phyloP scores from a whole-genome alignment of 163 green algal species.

The Coccomyxa subellipsoidea region DNA sequence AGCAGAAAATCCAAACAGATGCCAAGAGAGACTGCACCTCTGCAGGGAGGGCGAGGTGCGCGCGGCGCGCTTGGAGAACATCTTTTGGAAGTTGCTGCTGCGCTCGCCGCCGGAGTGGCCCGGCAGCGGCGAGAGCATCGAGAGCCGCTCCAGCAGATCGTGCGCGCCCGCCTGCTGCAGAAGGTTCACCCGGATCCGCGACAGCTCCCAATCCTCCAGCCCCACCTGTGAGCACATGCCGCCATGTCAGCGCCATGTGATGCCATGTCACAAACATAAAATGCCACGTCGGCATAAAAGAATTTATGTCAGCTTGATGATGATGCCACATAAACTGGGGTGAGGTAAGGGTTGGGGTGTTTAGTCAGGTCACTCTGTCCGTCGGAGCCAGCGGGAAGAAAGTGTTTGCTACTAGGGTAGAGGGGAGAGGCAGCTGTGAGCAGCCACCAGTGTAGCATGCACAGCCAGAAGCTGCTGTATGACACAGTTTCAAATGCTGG shows the following conservation, averaged over 20 bases:
- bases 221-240: neutral
- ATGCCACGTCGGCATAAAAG: too few relatives aligned
- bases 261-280: too few relatives aligned
- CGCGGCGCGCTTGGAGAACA: neutral
- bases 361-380: too few relatives aligned
- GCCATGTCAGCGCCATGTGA: neutral
- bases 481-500: too few relatives aligned
- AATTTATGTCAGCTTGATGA: too few relatives aligned
- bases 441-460: too few relatives aligned
- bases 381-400: too few relatives aligned
- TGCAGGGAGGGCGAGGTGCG: neutral
- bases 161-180: slow-evolving; percentile 14
- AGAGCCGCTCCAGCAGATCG: slow-evolving; percentile 4
- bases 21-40: neutral
- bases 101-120: neutral
- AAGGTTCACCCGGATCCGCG: slow-evolving; percentile 32
- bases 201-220: slow-evolving; percentile 21
- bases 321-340: too few relatives aligned
- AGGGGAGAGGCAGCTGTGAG: too few relatives aligned
- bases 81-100: neutral
- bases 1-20: neutral
- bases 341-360: too few relatives aligned
- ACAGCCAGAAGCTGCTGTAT: too few relatives aligned
- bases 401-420: too few relatives aligned
- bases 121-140: neutral